Base-by-base conservation (phyloP, 192 early-diverging fungal species). In the Funneliformis mosseae region DNA sequence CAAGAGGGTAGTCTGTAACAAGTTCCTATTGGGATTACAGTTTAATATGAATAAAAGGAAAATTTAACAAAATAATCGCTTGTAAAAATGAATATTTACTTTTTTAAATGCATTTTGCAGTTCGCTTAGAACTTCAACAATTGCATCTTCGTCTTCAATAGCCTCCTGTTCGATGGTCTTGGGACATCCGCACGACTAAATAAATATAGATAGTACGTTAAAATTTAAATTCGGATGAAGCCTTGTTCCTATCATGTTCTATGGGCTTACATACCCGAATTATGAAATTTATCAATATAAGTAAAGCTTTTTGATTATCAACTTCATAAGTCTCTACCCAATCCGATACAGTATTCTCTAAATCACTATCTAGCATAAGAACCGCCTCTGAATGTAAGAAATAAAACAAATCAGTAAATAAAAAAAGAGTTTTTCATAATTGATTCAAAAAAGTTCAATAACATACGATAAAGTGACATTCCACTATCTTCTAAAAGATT, bases 201-300 rank as follows among this genome's bases (percentile, higher is more conserved):
- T n/a, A 3, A 25, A 74, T 39, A 39, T 2, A 39, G 41, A 74
- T 3, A 33, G 27, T 45, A 27, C 25, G 28, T 50, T n/a, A 46
- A 8, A 27, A 1, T 9, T 73, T 14, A 8, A 66, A 28, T 23
- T 63, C 25, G 7, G 0, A 63, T 67, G 27, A 86, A 60, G 75
- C 21, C 28, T 71, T n/a, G 4, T 7, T 8, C 6, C 42, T 3
- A 27, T 59, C 76, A 77, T 79, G 10, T 33, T 33, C 33, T 33
- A 81, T 73, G 0, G 74, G 60, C 9, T 62, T 80, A 80, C 84
- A 80, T 80, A 90, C 89, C 38, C 88, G 84, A 74, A 93, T 87
- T 42, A 93, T 79, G 76, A 96, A 92, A 82, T 95, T 95, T 23
- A 96, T 84, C 27, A 98, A 80, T 41, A 93, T 90, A 72, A 86